Evolutionary conservation across 768 basidiomycete species (phyloP).

Genomic region (Lepiota venenata): DNA sequence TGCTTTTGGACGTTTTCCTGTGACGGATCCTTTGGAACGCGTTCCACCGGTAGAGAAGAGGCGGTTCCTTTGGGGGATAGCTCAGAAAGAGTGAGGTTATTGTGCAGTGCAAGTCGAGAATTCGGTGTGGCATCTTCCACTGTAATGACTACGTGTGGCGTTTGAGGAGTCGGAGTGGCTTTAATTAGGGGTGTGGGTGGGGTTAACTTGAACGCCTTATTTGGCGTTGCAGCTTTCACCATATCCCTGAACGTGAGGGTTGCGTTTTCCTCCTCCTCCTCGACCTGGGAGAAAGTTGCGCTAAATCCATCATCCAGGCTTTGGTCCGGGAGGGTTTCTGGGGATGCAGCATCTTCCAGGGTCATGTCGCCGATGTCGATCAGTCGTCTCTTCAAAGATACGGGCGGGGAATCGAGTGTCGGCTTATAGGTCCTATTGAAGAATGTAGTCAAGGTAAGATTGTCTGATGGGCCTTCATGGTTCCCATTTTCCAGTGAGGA

Average conservation of each 20-base stretch:
- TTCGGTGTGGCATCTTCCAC: conserved; percentile 29
- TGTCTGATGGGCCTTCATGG: conserved; percentile 15
- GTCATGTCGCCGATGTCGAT: conserved; percentile 51
- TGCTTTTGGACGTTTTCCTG: too few species aligned
- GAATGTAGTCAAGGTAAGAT: conserved; percentile 30
- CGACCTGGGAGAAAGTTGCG: conserved; percentile 14
- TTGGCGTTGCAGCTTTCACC: conserved; percentile 32
- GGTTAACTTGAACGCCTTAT: conserved; percentile 20
- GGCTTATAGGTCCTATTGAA: conserved; percentile 29
- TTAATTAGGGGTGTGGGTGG: conserved; percentile 16
- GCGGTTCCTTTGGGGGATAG: neutral
- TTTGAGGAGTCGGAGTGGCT: conserved; percentile 26
- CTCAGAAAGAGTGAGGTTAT: neutral
- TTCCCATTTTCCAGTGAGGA: conserved; percentile 49
- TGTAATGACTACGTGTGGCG: conserved; percentile 34
- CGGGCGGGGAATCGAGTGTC: conserved; percentile 18
- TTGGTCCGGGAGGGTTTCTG: conserved; percentile 28
- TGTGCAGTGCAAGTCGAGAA: neutral
- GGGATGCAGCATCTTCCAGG: conserved; percentile 29
- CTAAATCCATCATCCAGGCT: conserved; percentile 25
- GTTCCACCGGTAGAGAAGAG: neutral
- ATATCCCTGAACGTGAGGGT: conserved; percentile 33
- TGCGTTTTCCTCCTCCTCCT: conserved; percentile 35
- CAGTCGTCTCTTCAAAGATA: conserved; percentile 36
- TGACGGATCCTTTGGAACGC: neutral